Percentiles rank a stretch among this genome's conserved stretches.
These are phyloP conservation scores for Populus tremula DNA, from an alignment of 345 rosid species.

Conservation along the genomic window DNA sequence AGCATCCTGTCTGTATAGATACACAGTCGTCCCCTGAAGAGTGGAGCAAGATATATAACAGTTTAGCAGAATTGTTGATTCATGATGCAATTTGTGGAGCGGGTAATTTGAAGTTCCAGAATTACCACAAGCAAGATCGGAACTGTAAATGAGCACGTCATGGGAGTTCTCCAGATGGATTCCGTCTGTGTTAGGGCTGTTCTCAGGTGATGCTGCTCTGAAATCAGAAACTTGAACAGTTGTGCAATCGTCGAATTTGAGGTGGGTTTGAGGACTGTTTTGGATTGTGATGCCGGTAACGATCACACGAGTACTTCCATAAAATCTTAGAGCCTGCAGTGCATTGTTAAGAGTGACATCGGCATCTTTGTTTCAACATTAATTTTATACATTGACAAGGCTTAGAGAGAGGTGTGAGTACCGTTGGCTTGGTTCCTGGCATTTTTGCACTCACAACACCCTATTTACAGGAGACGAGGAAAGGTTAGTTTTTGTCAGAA, in stretches of 20 bases:
- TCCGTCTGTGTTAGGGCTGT: conserved; percentile 84
- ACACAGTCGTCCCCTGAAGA: conserved; percentile 85
- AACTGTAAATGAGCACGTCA: conserved; percentile 52
- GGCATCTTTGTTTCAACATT: neutral
- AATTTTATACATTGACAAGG: neutral
- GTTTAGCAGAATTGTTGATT: neutral
- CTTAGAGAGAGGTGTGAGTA: conserved; percentile 22
- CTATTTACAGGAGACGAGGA: neutral
- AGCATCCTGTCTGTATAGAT: conserved; percentile 85
- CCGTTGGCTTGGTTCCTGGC: conserved; percentile 79
- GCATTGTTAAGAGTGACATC: neutral
- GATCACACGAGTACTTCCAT: conserved; percentile 66
- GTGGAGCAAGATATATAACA: neutral
- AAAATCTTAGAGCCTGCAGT: conserved; percentile 75
- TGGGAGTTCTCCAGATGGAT: conserved; percentile 83
- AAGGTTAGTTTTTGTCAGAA: neutral
- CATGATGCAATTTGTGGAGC: neutral
- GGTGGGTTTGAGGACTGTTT: conserved; percentile 88
- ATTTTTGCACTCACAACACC: conserved; percentile 35
- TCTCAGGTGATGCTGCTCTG: conserved; percentile 61
- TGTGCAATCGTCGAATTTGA: conserved; percentile 70
- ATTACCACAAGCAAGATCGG: conserved; percentile 71
- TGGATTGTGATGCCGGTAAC: conserved; percentile 77
- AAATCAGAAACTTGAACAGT: conserved; percentile 58
- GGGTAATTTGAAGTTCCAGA: neutral